phyloP scores from a whole-genome alignment of 2,329 filamentous ascomycete genomes.

The Bipolaris cookei region DNA sequence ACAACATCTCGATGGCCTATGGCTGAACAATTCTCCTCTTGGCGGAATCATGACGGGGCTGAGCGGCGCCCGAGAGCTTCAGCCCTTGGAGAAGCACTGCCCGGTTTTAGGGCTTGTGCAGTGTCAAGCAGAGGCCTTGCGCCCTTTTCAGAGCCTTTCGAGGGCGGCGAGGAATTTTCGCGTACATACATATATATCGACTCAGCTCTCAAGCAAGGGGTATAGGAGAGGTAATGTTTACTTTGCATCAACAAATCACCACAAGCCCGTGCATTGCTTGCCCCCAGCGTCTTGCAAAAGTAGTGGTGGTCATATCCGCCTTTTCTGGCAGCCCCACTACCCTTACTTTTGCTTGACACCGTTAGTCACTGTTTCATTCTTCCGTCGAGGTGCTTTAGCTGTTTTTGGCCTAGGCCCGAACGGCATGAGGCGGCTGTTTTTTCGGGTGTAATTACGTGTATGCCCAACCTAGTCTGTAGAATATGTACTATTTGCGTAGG shows the following conservation, averaged over 20 bases:
- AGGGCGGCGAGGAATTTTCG: too few relatives aligned
- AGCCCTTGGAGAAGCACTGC: constrained; percentile 1
- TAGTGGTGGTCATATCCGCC: too few relatives aligned
- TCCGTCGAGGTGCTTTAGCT: not conserved
- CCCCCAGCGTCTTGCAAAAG: too few relatives aligned
- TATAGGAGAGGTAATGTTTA: too few relatives aligned
- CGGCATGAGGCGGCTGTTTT: not conserved
- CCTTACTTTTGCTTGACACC: too few relatives aligned
- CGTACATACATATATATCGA: too few relatives aligned
- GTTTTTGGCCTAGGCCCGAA: not conserved
- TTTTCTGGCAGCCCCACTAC: too few relatives aligned
- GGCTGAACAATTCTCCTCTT: constrained; percentile 1
- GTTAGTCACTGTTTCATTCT: too few relatives aligned
- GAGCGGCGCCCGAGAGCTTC: not conserved
- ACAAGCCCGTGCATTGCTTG: not conserved
- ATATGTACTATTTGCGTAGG: not conserved
- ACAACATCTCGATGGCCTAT: not conserved
- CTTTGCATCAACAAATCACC: not conserved
- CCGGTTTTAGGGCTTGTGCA: not conserved
- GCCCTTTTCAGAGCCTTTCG: constrained; percentile 13
- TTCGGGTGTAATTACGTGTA: not conserved
- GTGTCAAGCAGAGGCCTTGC: constrained; percentile 7
- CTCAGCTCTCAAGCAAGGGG: too few relatives aligned
- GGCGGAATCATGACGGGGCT: not conserved
- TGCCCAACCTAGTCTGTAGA: not conserved